phyloP scores from a whole-genome alignment of 2,329 filamentous ascomycete species.

The Sarocladium kiliense region DNA sequence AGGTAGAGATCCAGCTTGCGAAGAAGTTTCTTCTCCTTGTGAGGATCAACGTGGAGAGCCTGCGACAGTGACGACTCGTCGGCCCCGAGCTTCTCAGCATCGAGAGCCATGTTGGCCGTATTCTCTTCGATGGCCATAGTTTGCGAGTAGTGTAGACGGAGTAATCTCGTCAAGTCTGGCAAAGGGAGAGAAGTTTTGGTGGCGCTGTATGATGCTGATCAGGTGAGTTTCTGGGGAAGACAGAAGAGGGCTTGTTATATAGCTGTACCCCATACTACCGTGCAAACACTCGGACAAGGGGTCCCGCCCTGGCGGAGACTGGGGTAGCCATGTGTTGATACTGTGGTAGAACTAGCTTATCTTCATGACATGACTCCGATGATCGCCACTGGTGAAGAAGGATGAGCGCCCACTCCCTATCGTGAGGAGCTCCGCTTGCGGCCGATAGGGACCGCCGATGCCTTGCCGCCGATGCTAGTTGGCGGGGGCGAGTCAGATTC shows the following conservation, averaged over 20 bases:
- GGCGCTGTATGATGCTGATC: no score
- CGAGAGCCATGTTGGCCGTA: not conserved
- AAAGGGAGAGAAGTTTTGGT: no score
- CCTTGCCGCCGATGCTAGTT: not conserved
- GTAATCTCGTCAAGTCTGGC: no score
- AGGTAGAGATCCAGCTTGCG: constrained; percentile 26
- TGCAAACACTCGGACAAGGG: not conserved
- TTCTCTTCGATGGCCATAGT: not conserved
- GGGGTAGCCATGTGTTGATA: constrained; percentile 3
- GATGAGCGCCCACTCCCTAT: not conserved
- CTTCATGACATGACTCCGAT: not conserved
- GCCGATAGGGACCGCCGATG: not conserved
- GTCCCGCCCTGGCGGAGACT: not conserved
- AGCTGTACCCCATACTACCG: not conserved
- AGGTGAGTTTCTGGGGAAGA: no score
- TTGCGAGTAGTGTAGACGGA: no score
- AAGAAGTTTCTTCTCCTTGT: constrained; percentile 18
- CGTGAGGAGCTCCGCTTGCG: not conserved
- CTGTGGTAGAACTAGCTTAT: not conserved
- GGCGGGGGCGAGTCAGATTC: no score
- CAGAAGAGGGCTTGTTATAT: not conserved
- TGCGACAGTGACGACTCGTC: constrained; percentile 2
- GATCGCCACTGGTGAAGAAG: not conserved
- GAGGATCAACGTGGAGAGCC: constrained; percentile 10
- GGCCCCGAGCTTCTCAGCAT: constrained; percentile 1